Conservation (phyloP, 495 filamentous ascomycete species). For the Sordaria brevicollis region DNA sequence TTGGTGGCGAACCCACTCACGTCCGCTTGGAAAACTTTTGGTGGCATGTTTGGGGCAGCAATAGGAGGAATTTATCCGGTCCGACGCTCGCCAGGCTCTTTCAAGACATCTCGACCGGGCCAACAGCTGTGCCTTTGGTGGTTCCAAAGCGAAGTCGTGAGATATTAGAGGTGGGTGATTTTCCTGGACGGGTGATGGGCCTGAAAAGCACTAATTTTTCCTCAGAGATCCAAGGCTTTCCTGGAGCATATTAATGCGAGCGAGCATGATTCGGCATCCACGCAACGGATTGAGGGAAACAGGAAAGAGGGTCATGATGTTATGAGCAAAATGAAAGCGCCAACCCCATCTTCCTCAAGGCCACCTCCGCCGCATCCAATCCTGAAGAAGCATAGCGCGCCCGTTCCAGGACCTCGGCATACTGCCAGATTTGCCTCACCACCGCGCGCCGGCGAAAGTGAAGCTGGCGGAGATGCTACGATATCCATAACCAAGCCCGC, state of each 20-base stretch:
- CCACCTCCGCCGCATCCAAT: constrained; percentile 36
- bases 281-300: constrained; percentile 2
- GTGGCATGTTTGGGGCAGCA: constrained; percentile 47
- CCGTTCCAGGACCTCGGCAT: constrained; percentile 36
- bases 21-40: constrained; percentile 45
- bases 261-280: not conserved
- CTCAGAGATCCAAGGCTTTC: not conserved
- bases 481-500: constrained; percentile 10
- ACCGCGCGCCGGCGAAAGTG: constrained; percentile 30
- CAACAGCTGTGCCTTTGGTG: constrained; percentile 36
- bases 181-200: not conserved
- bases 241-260: constrained; percentile 4
- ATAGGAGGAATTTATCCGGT: constrained; percentile 33
- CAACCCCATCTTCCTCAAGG: constrained; percentile 19
- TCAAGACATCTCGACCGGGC: constrained; percentile 36
- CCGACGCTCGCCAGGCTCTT: constrained; percentile 37
- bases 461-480: constrained; percentile 8
- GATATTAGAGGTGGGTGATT: constrained; percentile 25
- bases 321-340: constrained; percentile 10
- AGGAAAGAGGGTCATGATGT: not conserved
- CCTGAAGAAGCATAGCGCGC: constrained; percentile 42
- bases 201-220: not conserved
- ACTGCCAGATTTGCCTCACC: constrained; percentile 43
- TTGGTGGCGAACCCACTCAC: constrained; percentile 39
- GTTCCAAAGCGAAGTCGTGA: constrained; percentile 34